phyloP scores from a whole-genome alignment of 495 filamentous ascomycete species.

The Penicillium egyptiacum region DNA sequence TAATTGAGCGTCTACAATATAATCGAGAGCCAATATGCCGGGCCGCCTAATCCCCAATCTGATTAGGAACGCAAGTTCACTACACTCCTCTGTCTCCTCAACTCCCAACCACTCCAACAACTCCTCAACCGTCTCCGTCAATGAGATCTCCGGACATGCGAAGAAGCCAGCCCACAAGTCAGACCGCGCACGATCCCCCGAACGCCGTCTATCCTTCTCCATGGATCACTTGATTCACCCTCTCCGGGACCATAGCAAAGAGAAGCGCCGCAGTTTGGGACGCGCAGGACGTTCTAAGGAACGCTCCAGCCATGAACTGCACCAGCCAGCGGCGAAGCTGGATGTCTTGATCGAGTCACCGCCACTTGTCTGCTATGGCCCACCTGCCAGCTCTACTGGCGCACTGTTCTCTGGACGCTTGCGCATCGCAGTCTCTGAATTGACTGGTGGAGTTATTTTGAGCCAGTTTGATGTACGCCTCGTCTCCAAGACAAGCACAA shows the following conservation, averaged over 20 bases:
- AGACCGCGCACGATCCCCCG: constrained; percentile 42
- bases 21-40: constrained; percentile 35
- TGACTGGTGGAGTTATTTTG: constrained; percentile 55
- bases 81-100: constrained; percentile 37
- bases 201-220: constrained; percentile 45
- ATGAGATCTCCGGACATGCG: constrained; percentile 37
- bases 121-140: constrained; percentile 46
- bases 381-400: constrained; percentile 72
- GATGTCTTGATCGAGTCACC: constrained; percentile 85
- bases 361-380: constrained; percentile 80
- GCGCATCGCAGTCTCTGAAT: constrained; percentile 65
- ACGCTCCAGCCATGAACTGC: constrained; percentile 27
- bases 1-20: constrained; percentile 3
- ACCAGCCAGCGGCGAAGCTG: constrained; percentile 54
- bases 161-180: constrained; percentile 36
- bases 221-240: constrained; percentile 51
- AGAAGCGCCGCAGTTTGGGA: constrained; percentile 41
- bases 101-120: constrained; percentile 42
- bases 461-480: constrained; percentile 70
- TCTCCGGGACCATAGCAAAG: constrained; percentile 45
- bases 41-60: constrained; percentile 50
- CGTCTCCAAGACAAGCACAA: constrained; percentile 63
- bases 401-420: constrained; percentile 86
- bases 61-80: constrained; percentile 41
- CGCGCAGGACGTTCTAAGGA: constrained; percentile 46